A percentile compares a stretch with the other conserved stretches of the same genome.
Evolutionary conservation across 441 rosid species (phyloP).

Genomic region (Pelargonium myrrhifolium): DNA sequence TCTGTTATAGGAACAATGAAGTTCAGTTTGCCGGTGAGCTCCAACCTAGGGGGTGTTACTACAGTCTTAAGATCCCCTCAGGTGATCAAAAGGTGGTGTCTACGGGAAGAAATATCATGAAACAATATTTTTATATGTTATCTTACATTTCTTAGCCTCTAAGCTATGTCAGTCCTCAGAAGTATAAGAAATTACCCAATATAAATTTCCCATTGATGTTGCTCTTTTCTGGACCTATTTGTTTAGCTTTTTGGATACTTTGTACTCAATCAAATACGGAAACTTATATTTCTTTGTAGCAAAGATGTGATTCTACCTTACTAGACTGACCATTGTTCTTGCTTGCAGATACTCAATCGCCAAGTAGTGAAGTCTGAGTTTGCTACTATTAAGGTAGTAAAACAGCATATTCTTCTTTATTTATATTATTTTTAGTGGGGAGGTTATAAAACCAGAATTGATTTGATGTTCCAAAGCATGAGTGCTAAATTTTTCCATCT

Average conservation of each 20-base stretch:
- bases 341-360: slow-evolving; percentile 55
- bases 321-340: slow-evolving; percentile 5
- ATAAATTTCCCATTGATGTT: background rate
- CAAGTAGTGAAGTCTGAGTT: slow-evolving; percentile 91
- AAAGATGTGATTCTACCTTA: background rate
- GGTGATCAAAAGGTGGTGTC: slow-evolving; percentile 57
- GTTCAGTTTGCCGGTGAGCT: slow-evolving; percentile 96
- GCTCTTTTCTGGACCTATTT: background rate
- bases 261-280: background rate
- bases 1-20: slow-evolving; percentile 65
- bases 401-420: background rate
- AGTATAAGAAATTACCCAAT: background rate
- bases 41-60: slow-evolving; percentile 66
- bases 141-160: background rate
- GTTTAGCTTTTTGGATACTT: background rate
- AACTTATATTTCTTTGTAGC: background rate
- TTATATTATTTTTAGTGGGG: background rate
- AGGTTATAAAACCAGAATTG: too few species aligned
- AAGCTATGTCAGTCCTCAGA: background rate
- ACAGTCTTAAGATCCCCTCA: slow-evolving; percentile 43
- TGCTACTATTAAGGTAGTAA: slow-evolving; percentile 69
- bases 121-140: background rate
- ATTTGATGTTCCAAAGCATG: too few species aligned
- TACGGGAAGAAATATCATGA: background rate
- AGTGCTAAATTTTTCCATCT: background rate